A percentile compares a stretch with the other conserved stretches of the same genome.
phyloP scores from a whole-genome alignment of 2,329 filamentous ascomycete genomes.

The Aspergillus awamori region DNA sequence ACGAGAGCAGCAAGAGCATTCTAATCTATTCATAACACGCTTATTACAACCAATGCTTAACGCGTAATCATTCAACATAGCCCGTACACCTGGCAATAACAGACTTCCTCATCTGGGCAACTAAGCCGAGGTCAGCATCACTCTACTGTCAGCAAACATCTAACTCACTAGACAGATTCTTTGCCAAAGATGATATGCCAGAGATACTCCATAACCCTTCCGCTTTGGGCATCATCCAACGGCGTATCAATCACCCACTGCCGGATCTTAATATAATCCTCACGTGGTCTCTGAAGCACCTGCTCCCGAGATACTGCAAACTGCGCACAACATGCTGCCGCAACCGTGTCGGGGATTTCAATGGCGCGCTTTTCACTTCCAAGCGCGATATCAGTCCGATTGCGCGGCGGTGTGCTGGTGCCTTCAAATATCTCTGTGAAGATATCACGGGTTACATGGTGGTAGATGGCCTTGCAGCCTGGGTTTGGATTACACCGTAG shows the following conservation, averaged over 20 bases:
- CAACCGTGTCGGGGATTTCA: constrained; percentile 54
- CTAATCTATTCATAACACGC: no score
- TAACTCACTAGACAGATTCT: constrained; percentile 44
- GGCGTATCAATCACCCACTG: constrained; percentile 63
- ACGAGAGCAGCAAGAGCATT: not conserved
- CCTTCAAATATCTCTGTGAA: constrained; percentile 44
- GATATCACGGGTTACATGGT: constrained; percentile 40
- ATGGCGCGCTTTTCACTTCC: constrained; percentile 29
- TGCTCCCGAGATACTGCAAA: constrained; percentile 62
- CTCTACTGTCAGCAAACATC: not conserved
- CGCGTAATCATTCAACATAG: constrained; percentile 26
- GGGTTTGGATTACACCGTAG: constrained; percentile 62
- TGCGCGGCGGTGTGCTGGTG: constrained; percentile 41
- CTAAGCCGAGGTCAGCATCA: no score
- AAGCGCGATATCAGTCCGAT: constrained; percentile 20
- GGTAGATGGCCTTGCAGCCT: constrained; percentile 51
- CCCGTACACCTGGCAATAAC: constrained; percentile 43
- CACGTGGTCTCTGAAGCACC: constrained; percentile 52
- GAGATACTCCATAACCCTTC: constrained; percentile 66
- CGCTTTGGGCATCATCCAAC: constrained; percentile 59
- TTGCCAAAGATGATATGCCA: constrained; percentile 63
- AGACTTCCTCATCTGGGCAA: constrained; percentile 39
- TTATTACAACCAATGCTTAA: no score
- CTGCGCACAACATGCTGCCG: constrained; percentile 67
- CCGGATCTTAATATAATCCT: constrained; percentile 60